phyloP scores from a whole-genome alignment of 768 basidiomycete species.

The Pisolithus tinctorius region DNA sequence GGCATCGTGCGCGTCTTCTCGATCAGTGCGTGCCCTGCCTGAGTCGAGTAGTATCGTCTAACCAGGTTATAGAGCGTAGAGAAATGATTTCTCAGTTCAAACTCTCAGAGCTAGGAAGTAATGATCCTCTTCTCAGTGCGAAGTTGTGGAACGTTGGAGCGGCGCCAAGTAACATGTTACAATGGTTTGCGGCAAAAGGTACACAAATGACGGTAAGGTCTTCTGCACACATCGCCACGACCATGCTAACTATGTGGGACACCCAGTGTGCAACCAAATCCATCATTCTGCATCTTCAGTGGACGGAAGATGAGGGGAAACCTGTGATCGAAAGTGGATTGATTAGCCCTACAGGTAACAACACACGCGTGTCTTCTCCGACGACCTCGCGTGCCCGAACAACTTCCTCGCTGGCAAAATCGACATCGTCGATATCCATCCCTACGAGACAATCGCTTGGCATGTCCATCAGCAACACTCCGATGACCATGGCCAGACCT shows the following conservation, averaged over 20 bases:
- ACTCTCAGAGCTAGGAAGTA: conserved; percentile 65
- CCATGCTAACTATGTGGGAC: neutral
- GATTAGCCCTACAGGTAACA: conserved; percentile 20
- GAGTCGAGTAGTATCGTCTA: neutral
- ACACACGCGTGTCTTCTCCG: conserved; percentile 20
- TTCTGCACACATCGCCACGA: neutral
- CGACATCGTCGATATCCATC: conserved; percentile 39
- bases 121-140: conserved; percentile 58
- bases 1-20: conserved; percentile 88
- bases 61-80: conserved; percentile 38
- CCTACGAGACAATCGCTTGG: conserved; percentile 32
- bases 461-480: conserved; percentile 29
- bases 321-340: conserved; percentile 10
- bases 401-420: conserved; percentile 47
- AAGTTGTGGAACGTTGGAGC: conserved; percentile 73
- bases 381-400: conserved; percentile 37
- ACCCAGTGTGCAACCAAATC: conserved; percentile 84
- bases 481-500: conserved; percentile 29
- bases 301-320: conserved; percentile 60
- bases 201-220: conserved; percentile 77
- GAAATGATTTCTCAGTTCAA: conserved; percentile 95
- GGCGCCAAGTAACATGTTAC: conserved; percentile 83
- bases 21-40: conserved; percentile 53
- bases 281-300: conserved; percentile 77
- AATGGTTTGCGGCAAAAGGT: conserved; percentile 92